Percentiles rank a stretch among this genome's conserved stretches.
Evolutionary conservation across 1,139 yeast species (phyloP).

Genomic region (Sugiyamaella grinbergsii): DNA sequence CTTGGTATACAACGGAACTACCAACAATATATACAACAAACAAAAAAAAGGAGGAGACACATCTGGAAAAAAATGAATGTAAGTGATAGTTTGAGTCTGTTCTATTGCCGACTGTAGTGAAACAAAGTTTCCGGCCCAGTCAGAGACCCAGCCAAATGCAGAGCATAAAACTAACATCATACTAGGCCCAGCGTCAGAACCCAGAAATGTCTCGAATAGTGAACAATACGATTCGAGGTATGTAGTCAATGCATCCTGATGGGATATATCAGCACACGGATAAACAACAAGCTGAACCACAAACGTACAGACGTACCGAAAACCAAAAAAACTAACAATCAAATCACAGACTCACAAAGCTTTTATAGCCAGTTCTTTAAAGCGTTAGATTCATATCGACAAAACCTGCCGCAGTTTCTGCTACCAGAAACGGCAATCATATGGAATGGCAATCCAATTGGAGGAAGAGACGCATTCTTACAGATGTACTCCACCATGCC

Average conservation of each 20-base stretch:
- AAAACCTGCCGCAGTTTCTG: slow-evolving; percentile 34
- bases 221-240: slow-evolving; percentile 19
- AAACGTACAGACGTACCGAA: too few relatives aligned
- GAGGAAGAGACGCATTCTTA: slow-evolving; percentile 41
- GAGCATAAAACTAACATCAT: neutral
- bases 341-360: slow-evolving; percentile 22
- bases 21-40: too few relatives aligned
- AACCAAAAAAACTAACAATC: neutral
- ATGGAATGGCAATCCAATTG: slow-evolving; percentile 46
- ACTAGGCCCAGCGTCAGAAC: slow-evolving; percentile 5
- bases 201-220: slow-evolving; percentile 15
- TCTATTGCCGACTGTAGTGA: neutral
- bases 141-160: neutral
- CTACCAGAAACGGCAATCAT: slow-evolving; percentile 40
- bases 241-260: too few relatives aligned
- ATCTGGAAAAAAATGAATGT: too few relatives aligned
- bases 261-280: too few relatives aligned
- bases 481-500: slow-evolving; percentile 41
- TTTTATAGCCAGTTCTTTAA: slow-evolving; percentile 36
- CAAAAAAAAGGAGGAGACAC: too few relatives aligned
- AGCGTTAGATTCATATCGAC: slow-evolving; percentile 36
- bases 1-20: too few relatives aligned
- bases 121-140: neutral
- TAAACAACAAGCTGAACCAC: neutral
- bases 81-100: too few relatives aligned